Conservation (phyloP, 257 asterid species). For the Plantago major region DNA sequence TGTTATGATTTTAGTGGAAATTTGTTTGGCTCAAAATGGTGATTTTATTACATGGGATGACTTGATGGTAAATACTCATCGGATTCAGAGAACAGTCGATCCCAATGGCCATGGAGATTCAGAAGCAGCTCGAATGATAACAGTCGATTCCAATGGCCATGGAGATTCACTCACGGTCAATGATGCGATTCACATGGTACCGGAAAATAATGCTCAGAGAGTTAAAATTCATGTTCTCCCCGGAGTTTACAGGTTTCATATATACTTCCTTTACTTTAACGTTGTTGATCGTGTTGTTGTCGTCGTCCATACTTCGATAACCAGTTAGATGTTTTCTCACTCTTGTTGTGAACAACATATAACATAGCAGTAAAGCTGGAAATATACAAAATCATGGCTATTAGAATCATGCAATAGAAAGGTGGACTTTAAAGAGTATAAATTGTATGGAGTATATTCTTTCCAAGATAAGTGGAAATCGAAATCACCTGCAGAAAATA, state of each 20-base stretch:
- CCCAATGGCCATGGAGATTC: slow-evolving; percentile 47
- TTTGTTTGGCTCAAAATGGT: not conserved
- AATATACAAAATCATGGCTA: too few relatives aligned
- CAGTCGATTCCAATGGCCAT: slow-evolving; percentile 25
- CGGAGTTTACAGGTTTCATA: slow-evolving; percentile 55
- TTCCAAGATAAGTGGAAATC: too few relatives aligned
- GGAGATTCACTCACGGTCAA: slow-evolving; percentile 58
- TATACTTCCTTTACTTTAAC: not conserved
- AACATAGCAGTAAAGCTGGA: too few relatives aligned
- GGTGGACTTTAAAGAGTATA: too few relatives aligned
- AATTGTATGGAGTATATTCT: too few relatives aligned
- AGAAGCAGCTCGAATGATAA: not conserved
- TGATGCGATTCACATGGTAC: slow-evolving; percentile 63
- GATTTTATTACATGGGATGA: slow-evolving; percentile 53
- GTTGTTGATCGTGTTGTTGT: not conserved
- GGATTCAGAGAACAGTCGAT: not conserved
- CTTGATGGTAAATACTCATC: slow-evolving; percentile 16
- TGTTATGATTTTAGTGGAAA: slow-evolving; percentile 6
- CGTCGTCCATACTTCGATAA: not conserved
- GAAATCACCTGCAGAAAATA: too few relatives aligned
- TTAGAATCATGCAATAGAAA: too few relatives aligned
- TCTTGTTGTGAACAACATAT: too few relatives aligned
- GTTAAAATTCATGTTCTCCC: slow-evolving; percentile 50
- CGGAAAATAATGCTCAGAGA: slow-evolving; percentile 26
- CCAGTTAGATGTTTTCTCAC: too few relatives aligned